Percentiles rank a stretch among this genome's conserved stretches.
Conservation (phyloP, 257 asterid species). For the Jacaranda copaia region DNA sequence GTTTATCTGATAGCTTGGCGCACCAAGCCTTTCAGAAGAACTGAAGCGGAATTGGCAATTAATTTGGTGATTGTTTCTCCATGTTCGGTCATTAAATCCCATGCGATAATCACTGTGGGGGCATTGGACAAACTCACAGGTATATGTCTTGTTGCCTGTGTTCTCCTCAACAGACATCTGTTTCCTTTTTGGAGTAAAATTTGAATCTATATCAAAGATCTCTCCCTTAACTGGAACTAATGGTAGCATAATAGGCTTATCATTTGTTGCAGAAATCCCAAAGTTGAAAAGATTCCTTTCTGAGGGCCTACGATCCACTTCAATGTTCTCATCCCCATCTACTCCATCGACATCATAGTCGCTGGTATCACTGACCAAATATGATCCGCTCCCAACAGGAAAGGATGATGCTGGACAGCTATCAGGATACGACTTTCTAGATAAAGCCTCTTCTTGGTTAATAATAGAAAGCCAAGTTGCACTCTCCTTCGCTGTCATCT, state of each 20-base stretch:
- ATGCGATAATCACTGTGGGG: slow-evolving; percentile 56
- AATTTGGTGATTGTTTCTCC: slow-evolving; percentile 65
- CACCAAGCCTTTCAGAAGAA: slow-evolving; percentile 35
- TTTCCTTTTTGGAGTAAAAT: slow-evolving; percentile 53
- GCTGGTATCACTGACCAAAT: slow-evolving; percentile 41
- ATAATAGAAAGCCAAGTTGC: slow-evolving; percentile 64
- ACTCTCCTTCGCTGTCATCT: slow-evolving; percentile 74
- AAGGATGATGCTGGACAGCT: slow-evolving; percentile 26
- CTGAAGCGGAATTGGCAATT: slow-evolving; percentile 52
- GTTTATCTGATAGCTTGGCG: slow-evolving; percentile 42
- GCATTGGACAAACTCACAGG: slow-evolving; percentile 61
- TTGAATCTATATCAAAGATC: slow-evolving; percentile 48
- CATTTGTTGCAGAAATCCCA: slow-evolving; percentile 31
- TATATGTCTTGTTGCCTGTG: slow-evolving; percentile 41
- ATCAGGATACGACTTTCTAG: slow-evolving; percentile 49
- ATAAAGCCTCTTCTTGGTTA: slow-evolving; percentile 59
- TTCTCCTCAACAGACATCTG: slow-evolving; percentile 42
- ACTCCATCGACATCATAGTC: slow-evolving; percentile 65
- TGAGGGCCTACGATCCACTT: slow-evolving; percentile 46
- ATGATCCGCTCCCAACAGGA: slow-evolving; percentile 42
- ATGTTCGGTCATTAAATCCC: slow-evolving; percentile 57
- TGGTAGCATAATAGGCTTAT: slow-evolving; percentile 33
- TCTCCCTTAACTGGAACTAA: slow-evolving; percentile 59
- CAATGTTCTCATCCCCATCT: slow-evolving; percentile 41
- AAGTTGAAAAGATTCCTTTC: slow-evolving; percentile 42